Conservation (phyloP, 2,329 filamentous ascomycete genomes). For the Aspergillus pseudoglaucus region DNA sequence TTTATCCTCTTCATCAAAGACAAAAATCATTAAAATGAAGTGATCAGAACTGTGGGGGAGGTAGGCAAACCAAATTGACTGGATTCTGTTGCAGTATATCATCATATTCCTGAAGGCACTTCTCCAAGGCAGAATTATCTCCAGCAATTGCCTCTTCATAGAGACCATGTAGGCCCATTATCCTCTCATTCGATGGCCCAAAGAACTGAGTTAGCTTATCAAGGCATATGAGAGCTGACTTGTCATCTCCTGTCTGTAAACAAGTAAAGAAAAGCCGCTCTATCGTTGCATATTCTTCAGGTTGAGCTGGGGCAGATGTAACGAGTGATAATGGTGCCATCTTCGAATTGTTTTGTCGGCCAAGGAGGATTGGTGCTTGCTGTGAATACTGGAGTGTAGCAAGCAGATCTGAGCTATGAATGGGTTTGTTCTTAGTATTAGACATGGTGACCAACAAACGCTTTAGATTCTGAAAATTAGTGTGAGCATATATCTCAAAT, state of each 20-base stretch:
- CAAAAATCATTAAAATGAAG: slow-evolving; percentile 22
- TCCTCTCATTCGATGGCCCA: slow-evolving; percentile 72
- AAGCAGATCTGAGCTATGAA: slow-evolving; percentile 39
- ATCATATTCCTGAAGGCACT: slow-evolving; percentile 71
- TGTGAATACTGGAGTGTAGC: slow-evolving; percentile 39
- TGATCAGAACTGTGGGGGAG: not conserved
- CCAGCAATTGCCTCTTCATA: slow-evolving; percentile 76
- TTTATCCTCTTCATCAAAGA: not conserved
- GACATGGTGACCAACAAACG: not conserved
- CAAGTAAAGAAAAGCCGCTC: slow-evolving; percentile 83
- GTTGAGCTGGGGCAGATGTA: slow-evolving; percentile 55
- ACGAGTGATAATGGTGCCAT: slow-evolving; percentile 44
- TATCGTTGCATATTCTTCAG: slow-evolving; percentile 76
- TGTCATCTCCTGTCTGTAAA: slow-evolving; percentile 75
- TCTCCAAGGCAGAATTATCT: slow-evolving; percentile 58
- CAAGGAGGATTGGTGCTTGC: slow-evolving; percentile 36
- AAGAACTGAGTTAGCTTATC: slow-evolving; percentile 73
- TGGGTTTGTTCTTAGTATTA: not conserved
- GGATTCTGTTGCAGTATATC: slow-evolving; percentile 65
- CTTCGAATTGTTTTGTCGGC: slow-evolving; percentile 43
- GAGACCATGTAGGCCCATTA: slow-evolving; percentile 76
- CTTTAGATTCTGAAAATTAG: not conserved
- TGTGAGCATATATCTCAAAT: too few species aligned
- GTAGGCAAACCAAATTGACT: slow-evolving; percentile 65
- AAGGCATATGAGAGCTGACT: slow-evolving; percentile 67